phyloP scores from a whole-genome alignment of 495 filamentous ascomycete species.

The Trichoderma reesei region DNA sequence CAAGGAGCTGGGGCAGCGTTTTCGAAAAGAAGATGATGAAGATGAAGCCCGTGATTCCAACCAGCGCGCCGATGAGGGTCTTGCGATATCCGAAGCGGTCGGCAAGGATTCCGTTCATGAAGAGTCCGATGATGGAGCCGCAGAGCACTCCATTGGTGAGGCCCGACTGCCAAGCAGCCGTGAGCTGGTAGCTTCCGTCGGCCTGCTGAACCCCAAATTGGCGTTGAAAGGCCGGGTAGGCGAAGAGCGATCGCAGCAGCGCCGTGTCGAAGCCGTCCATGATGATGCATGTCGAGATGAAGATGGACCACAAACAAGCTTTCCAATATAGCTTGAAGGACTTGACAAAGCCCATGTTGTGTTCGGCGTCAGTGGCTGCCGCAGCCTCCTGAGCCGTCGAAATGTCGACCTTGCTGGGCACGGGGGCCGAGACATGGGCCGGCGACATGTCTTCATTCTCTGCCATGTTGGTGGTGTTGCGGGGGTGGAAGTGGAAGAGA shows the following conservation, averaged over 20 bases:
- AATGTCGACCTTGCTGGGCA: background rate
- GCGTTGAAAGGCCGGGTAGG: conserved; percentile 25
- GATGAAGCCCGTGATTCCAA: conserved; percentile 34
- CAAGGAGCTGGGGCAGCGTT: conserved; percentile 47
- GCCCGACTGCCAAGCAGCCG: conserved; percentile 47
- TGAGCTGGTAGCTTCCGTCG: conserved; percentile 46
- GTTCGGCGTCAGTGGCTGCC: conserved; percentile 32
- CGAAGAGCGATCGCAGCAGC: conserved; percentile 27
- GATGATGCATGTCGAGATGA: conserved; percentile 30
- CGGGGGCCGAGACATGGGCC: background rate
- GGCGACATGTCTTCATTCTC: too few species aligned
- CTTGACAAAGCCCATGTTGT: conserved; percentile 18
- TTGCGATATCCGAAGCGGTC: conserved; percentile 50
- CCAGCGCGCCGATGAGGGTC: conserved; percentile 25
- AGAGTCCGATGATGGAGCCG: conserved; percentile 55
- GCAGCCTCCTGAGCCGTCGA: conserved; percentile 3
- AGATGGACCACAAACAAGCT: conserved; percentile 28
- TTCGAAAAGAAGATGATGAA: conserved; percentile 51
- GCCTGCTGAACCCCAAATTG: conserved; percentile 21
- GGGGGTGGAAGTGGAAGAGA: too few species aligned
- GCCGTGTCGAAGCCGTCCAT: conserved; percentile 39
- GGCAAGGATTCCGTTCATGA: conserved; percentile 52
- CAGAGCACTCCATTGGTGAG: conserved; percentile 45
- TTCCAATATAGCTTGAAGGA: conserved; percentile 25
- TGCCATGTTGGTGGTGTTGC: too few species aligned